Evolutionary conservation across 805 yeast genomes (phyloP), one percentile per base, ranked within the genome.

Genomic region (Saturnispora galanensis): DNA sequence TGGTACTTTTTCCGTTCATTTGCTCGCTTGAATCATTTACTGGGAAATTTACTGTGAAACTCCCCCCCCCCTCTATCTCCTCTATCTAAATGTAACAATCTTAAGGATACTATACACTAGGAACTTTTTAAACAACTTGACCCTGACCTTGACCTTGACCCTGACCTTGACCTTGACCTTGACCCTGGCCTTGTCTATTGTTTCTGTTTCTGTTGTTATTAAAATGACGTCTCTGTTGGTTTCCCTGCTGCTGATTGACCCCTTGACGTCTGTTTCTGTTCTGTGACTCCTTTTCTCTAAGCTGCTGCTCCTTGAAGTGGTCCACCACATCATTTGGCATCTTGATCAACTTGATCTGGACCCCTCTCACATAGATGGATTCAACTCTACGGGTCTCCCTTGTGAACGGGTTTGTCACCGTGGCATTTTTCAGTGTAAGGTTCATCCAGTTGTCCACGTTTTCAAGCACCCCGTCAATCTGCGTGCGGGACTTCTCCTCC

Each of bases 391-490:
- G 39, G 8, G 28, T 18, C 26, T 26, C 39, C 10, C 29, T 17
- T 43, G 72, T 61, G 60, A 76, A 84, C 44, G 68, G 69, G 51
- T 74, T 79, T 12, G 80, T 73, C 57, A 80, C 84, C 39, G 79
- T 75, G 12, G 82, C 97, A 50, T 88, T 80, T 31, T 71, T 71
- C 44, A 93, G 70, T 1, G 95, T 84, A 52, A 93, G 70, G 62
- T 93, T 93, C 99, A 93, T 93, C 88, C 94, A 85, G 34, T 86
- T 80, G 62, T 93, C 99, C 55, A 95, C 87, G 57, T 85, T 84
- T 45, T 78, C 76, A 48, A 93, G 69, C 46, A 74, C 76, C 41
- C 99, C 99, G 56, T 82, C 83, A 41, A 89, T 70, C 9, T 90
- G 80, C 56, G 86, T 96, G 31, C 97, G 96, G 46, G 83, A 80